These are phyloP conservation scores for Corylus avellana DNA, from an alignment of 306 rosid genomes.

Conservation along the genomic window DNA sequence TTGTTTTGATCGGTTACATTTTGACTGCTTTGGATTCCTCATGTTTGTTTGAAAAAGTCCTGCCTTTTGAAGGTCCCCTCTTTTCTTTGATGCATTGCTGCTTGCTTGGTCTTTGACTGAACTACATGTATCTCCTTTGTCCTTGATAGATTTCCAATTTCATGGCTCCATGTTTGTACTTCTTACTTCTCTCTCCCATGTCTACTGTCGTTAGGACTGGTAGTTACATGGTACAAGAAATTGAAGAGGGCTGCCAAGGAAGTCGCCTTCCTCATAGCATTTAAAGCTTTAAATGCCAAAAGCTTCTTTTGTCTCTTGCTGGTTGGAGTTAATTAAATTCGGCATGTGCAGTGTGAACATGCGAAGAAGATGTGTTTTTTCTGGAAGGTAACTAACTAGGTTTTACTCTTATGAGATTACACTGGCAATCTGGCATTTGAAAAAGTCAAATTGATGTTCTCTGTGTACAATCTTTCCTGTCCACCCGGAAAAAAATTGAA, in stretches of 20 bases:
- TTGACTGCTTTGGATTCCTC: background rate
- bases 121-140: background rate
- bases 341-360: background rate
- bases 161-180: background rate
- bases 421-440: no score
- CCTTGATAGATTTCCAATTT: background rate
- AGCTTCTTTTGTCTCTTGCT: constrained; percentile 27
- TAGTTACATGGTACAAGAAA: background rate
- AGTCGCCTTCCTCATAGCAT: background rate
- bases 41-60: background rate
- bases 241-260: constrained; percentile 17
- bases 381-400: no score
- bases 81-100: background rate
- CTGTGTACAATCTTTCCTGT: no score
- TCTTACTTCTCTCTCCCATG: background rate
- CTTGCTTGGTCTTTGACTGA: background rate
- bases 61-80: background rate
- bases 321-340: background rate
- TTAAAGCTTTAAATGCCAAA: constrained; percentile 31
- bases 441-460: no score
- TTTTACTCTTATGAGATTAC: no score
- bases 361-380: background rate
- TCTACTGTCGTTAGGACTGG: background rate
- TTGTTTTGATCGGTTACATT: background rate
- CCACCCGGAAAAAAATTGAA: no score